Base-by-base conservation (phyloP, 306 rosid species). In the Prunus davidiana region DNA sequence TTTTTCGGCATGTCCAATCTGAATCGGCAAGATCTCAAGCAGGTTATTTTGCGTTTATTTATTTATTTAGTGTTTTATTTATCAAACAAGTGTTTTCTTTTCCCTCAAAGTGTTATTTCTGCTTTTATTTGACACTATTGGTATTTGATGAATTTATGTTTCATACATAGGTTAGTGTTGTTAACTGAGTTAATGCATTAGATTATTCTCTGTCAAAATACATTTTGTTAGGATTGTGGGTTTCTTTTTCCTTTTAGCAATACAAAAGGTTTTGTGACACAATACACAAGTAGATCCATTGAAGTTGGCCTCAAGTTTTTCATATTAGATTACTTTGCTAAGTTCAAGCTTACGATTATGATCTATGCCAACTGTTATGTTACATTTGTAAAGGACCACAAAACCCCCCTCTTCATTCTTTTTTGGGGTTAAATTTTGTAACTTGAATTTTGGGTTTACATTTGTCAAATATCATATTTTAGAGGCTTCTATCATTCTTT, bases 1-100 rank as follows among this genome's bases (percentile, higher is more conserved):
- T 86, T 95, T 84, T 95, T 95, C 56, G 69, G 90, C 67, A 76
- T 90, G 88, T 89, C 99, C 20, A 82, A 79, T 46, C 79, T 95
- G 87, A 81, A 97, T 41, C 84, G 98, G 12, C 88, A 86, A 72
- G 93, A 92, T 58, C 97, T 95, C 74, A 95, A 89, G 79, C 96
- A 92, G 97, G 99, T 95, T 74, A 15, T 55, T 6, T 67, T 75
- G 19, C 38, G n/a, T 73, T 49, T 41, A 3, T 67, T 13, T 47
- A 18, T 25, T 43, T 52, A 1, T 43, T 5, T 9, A 3, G 10
- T 56, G 12, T 1, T 24, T 14, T 30, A 3, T 22, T 52, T 14
- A 24, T 18, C 67, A 27, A 63, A 32, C 28, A 28, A 16, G 45
- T 30, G 19, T 2, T 6, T 18, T 22, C 1, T 27, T 14, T 56